Conservation (phyloP, 768 basidiomycete species). For the Gelatoporia subvermispora region DNA sequence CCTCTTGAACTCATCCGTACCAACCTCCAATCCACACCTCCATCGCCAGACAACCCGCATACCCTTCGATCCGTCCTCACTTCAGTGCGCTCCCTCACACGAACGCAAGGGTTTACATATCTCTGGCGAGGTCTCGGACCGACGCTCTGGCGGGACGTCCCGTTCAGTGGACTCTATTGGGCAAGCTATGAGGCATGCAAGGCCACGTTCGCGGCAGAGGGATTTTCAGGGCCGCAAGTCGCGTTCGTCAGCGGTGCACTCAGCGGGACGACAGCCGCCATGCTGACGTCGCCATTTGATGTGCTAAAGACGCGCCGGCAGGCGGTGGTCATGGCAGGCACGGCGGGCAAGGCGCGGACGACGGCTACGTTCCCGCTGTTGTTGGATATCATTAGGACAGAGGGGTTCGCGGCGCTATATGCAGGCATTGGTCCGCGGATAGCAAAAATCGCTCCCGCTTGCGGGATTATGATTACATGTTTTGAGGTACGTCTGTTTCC, state of each 20-base stretch:
- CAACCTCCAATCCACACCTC: conserved; percentile 85
- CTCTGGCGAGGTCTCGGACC: conserved; percentile 91
- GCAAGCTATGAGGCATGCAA: conserved; percentile 89
- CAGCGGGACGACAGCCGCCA: conserved; percentile 81
- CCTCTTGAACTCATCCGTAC: conserved; percentile 93
- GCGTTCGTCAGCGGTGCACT: conserved; percentile 89
- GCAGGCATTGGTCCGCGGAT: conserved; percentile 84
- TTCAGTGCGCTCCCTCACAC: conserved; percentile 57
- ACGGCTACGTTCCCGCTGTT: conserved; percentile 62
- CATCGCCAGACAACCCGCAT: conserved; percentile 62
- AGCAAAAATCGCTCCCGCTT: conserved; percentile 95
- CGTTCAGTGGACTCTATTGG: conserved; percentile 97
- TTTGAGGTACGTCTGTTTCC: conserved; percentile 63
- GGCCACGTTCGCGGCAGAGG: conserved; percentile 46
- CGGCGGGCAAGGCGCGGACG: conserved; percentile 32
- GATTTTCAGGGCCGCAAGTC: conserved; percentile 55
- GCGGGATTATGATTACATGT: conserved; percentile 96
- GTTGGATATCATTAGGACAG: conserved; percentile 65
- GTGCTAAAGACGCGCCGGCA: conserved; percentile 95
- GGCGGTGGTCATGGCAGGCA: conserved; percentile 64
- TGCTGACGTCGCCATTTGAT: conserved; percentile 93
- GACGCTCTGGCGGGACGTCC: conserved; percentile 95
- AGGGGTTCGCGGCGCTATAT: conserved; percentile 76
- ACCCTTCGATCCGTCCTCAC: conserved; percentile 71
- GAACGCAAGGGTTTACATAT: conserved; percentile 56